Evolutionary conservation across 2,329 filamentous ascomycete genomes (phyloP).

Genomic region (Exophiala viscosa): DNA sequence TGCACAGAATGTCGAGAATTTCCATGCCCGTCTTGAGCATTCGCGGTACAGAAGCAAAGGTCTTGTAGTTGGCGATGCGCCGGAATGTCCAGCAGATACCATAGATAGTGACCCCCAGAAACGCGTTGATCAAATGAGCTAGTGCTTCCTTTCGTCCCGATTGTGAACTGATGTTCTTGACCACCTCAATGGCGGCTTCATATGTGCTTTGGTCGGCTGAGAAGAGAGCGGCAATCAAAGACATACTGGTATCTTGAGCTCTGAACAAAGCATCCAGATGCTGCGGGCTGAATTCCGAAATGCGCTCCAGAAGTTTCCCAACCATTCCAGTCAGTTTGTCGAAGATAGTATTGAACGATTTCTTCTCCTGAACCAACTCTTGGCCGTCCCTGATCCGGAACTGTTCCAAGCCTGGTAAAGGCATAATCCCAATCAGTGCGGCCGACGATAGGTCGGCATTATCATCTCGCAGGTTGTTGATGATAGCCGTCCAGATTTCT

Average conservation of each 20-base stretch:
- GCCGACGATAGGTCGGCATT: slow-evolving; percentile 70
- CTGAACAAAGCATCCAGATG: slow-evolving; percentile 68
- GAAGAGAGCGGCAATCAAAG: slow-evolving; percentile 74
- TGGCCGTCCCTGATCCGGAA: slow-evolving; percentile 52
- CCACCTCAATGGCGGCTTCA: slow-evolving; percentile 72
- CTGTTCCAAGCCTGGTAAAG: slow-evolving; percentile 71
- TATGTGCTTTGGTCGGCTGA: slow-evolving; percentile 76
- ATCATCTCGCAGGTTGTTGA: slow-evolving; percentile 63
- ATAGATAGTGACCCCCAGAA: slow-evolving; percentile 55
- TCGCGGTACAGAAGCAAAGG: slow-evolving; percentile 57
- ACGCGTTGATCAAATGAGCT: slow-evolving; percentile 55
- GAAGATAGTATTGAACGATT: slow-evolving; percentile 75
- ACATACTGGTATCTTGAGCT: slow-evolving; percentile 64
- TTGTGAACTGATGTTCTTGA: slow-evolving; percentile 77
- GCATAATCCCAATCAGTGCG: slow-evolving; percentile 66
- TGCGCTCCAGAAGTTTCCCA: slow-evolving; percentile 68
- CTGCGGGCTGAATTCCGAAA: slow-evolving; percentile 69
- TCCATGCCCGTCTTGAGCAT: slow-evolving; percentile 61
- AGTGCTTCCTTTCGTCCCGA: slow-evolving; percentile 59
- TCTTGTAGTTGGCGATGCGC: slow-evolving; percentile 53
- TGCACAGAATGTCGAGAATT: slow-evolving; percentile 61
- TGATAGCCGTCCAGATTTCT: slow-evolving; percentile 73
- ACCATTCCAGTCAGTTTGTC: slow-evolving; percentile 60
- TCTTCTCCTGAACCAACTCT: slow-evolving; percentile 50
- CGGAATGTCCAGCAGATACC: slow-evolving; percentile 56